These are phyloP conservation scores for Solanum raphanifolium DNA, from an alignment of 257 asterid genomes.

Conservation along the genomic window DNA sequence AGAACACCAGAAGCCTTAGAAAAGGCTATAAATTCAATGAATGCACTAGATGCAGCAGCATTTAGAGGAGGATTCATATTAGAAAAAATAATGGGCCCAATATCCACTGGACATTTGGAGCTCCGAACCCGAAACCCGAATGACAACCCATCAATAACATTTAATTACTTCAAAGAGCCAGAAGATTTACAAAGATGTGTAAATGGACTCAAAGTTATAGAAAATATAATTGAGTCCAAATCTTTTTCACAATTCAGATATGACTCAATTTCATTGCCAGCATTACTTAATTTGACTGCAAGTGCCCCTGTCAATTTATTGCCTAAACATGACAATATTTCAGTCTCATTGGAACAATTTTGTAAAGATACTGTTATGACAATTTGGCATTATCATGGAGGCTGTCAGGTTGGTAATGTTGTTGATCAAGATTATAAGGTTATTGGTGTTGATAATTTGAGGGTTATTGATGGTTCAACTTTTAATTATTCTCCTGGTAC, in stretches of 20 bases:
- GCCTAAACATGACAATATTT: constrained; percentile 49
- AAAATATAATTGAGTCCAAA: constrained; percentile 47
- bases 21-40: constrained; percentile 42
- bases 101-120: constrained; percentile 51
- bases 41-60: constrained; percentile 26
- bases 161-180: constrained; percentile 68
- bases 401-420: constrained; percentile 60
- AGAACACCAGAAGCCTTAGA: constrained; percentile 64
- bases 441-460: constrained; percentile 39
- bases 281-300: constrained; percentile 68
- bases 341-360: constrained; percentile 63
- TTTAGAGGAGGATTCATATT: constrained; percentile 75
- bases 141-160: constrained; percentile 63
- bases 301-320: constrained; percentile 47
- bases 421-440: constrained; percentile 53
- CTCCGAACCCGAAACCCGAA: constrained; percentile 40
- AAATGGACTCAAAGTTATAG: constrained; percentile 49
- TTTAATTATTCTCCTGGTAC: constrained; percentile 70
- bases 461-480: constrained; percentile 87
- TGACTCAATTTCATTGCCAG: constrained; percentile 25
- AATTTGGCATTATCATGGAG: constrained; percentile 94
- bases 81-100: constrained; percentile 67
- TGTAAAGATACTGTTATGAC: constrained; percentile 88
- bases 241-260: constrained; percentile 43
- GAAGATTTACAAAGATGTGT: constrained; percentile 58